phyloP scores from a whole-genome alignment of 495 filamentous ascomycete genomes.

The Evernia prunastri region DNA sequence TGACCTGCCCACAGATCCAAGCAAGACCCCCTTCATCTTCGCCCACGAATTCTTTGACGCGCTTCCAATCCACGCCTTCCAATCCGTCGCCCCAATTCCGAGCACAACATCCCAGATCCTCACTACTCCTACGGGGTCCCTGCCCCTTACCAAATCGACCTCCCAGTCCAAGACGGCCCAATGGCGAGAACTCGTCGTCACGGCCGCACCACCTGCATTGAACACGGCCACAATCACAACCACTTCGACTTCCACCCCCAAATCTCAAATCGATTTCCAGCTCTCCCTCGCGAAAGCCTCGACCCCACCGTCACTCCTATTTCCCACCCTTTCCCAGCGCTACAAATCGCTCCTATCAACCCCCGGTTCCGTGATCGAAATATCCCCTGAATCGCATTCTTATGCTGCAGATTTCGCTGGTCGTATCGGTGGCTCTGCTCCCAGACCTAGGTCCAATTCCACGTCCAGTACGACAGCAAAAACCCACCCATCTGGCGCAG shows the following conservation, averaged over 20 bases:
- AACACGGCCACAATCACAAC: slow-evolving; percentile 25
- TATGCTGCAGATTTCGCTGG: slow-evolving; percentile 73
- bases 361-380: slow-evolving; percentile 66
- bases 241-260: slow-evolving; percentile 33
- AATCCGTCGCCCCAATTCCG: slow-evolving; percentile 53
- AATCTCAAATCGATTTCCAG: slow-evolving; percentile 71
- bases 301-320: slow-evolving; percentile 75
- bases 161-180: slow-evolving; percentile 49
- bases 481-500: slow-evolving; percentile 64
- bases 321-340: slow-evolving; percentile 75
- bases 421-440: slow-evolving; percentile 65
- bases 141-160: slow-evolving; percentile 39
- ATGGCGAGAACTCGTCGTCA: slow-evolving; percentile 86
- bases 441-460: slow-evolving; percentile 32
- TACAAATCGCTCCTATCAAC: slow-evolving; percentile 65
- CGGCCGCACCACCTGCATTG: slow-evolving; percentile 47
- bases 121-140: slow-evolving; percentile 42
- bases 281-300: slow-evolving; percentile 64
- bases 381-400: slow-evolving; percentile 76
- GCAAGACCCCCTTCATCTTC: slow-evolving; percentile 81
- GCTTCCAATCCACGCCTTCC: slow-evolving; percentile 94
- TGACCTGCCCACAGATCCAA: slow-evolving; percentile 35
- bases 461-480: slow-evolving; percentile 29
- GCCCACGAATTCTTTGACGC: slow-evolving; percentile 99
- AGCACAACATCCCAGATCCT: slow-evolving; percentile 37